Evolutionary conservation across 176 grass and related monocot species (phyloP).

Genomic region (Poa annua): DNA sequence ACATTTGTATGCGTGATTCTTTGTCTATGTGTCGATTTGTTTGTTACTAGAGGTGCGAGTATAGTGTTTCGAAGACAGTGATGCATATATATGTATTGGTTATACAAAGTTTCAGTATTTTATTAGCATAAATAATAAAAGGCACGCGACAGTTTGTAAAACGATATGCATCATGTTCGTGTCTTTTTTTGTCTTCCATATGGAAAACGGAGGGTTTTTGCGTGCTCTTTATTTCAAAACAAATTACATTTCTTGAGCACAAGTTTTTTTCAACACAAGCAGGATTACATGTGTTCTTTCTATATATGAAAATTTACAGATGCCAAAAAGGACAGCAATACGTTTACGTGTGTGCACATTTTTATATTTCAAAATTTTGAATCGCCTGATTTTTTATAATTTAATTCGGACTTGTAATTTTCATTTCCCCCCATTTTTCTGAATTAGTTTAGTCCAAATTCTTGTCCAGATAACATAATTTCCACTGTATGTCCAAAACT

Average conservation of each 20-base stretch:
- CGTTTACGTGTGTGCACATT: too few relatives aligned
- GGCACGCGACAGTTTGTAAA: background rate
- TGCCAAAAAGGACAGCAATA: too few relatives aligned
- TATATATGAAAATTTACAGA: too few relatives aligned
- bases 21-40: background rate
- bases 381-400: too few relatives aligned
- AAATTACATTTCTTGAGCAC: too few relatives aligned
- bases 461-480: background rate
- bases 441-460: too few relatives aligned
- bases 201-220: background rate
- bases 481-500: background rate
- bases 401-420: too few relatives aligned
- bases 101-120: background rate
- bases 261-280: background rate
- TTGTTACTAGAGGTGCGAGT: background rate
- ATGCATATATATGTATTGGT: background rate
- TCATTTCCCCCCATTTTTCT: too few relatives aligned
- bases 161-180: background rate
- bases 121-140: background rate
- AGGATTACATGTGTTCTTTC: too few relatives aligned
- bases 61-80: background rate
- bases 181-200: background rate
- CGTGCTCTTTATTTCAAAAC: too few relatives aligned
- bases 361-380: too few relatives aligned
- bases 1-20: background rate